These are phyloP conservation scores for Metrosideros polymorpha DNA, from an alignment of 441 rosid genomes.

Conservation along the genomic window DNA sequence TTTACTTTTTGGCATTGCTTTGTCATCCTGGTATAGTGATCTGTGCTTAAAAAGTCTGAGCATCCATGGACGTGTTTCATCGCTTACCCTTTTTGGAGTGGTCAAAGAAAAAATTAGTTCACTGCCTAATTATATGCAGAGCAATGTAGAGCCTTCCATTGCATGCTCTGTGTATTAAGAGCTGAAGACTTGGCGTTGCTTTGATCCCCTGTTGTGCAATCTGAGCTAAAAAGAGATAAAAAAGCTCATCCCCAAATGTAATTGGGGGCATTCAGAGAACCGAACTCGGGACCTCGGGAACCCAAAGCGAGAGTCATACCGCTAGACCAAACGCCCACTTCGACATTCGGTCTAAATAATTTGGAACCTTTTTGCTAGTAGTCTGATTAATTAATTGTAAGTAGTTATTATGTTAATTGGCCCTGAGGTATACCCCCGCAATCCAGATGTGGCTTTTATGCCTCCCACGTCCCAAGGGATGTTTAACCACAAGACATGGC, in stretches of 20 bases:
- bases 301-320: conserved; percentile 80
- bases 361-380: not conserved
- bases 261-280: conserved; percentile 26
- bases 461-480: no score
- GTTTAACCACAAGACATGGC: no score
- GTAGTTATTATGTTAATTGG: not conserved
- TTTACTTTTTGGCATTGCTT: not conserved
- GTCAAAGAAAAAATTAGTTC: not conserved
- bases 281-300: conserved; percentile 75
- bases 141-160: not conserved
- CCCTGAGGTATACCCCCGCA: no score
- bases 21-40: not conserved
- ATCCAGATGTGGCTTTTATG: no score
- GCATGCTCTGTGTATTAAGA: not conserved
- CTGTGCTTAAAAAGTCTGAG: not conserved
- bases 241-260: not conserved
- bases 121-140: not conserved
- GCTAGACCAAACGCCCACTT: conserved; percentile 59
- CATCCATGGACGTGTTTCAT: not conserved
- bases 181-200: not conserved
- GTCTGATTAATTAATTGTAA: not conserved
- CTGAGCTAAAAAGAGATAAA: not conserved
- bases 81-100: not conserved
- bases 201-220: not conserved
- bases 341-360: not conserved